Base-by-base conservation (phyloP, 1,284 basidiomycete genomes). In the Ceratobasidium sp. region DNA sequence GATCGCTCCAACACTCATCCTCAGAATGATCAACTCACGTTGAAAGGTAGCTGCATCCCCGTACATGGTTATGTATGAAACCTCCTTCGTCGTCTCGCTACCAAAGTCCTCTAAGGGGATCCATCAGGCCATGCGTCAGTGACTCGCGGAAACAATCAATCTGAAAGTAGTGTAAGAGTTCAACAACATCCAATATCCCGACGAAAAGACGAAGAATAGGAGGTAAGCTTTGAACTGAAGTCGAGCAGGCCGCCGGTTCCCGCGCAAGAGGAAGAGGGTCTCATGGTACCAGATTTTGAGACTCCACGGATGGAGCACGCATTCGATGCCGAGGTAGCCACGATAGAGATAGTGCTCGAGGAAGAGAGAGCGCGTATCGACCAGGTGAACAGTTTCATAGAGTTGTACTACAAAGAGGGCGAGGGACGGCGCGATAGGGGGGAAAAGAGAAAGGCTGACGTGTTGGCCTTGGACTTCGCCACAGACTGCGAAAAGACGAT, bases 381-480 rank as follows among this genome's bases (percentile, higher is more conserved):
- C 94, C 29, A 96, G 88, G 79, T 91, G 80, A 99, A 97, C 54
- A 99, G 87, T 83, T 99, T 99, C 93, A 99, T 97, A 76, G 99
- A 88, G 84, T 99, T 96, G 82, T 96, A 98, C 96, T 96, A 79
- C 2, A 63, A 24, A 19, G 44, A 56, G 44, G 22, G 69, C 53
- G 33, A 57, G 54, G 45, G n/a, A n/a, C 22, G 60, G 56, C 51
- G 36, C 19, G 31, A 45, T 63, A 64, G 63, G 45, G 54, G 73
- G n/a, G 31, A 75, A 51, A 50, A 50, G 36, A 76, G 41, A 15
- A 59, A 60, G 66, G 85, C 94, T 82, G 82, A 97, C 93, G 84
- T 97, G 97, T 92, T 97, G 95, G 11, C 97, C 97, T 82, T 99
- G 97, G 71, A 99, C 96, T 83, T 97, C 95, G 76, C 95, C 97